Base-by-base conservation (phyloP, 163 green algal species). In the Coccomyxa subellipsoidea region DNA sequence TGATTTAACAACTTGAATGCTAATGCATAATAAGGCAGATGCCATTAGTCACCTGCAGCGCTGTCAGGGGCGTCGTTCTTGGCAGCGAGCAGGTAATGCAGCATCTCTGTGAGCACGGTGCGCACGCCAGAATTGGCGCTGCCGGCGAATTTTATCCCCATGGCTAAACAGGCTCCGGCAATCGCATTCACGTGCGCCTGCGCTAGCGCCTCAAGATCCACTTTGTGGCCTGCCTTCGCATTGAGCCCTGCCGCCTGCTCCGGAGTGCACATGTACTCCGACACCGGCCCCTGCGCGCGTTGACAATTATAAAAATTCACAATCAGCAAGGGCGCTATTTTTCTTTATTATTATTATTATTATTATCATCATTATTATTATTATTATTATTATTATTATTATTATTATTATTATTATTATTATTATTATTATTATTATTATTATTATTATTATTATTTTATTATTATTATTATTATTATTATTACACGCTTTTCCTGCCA, bases 141-240 rank as follows among this genome's bases (percentile, higher is more conserved):
- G 77, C 93, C 94, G 2, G 94, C 94, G 85, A 89, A 95, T 25
- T 87, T 86, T 35, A 98, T 83, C 38, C 94, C 94, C 34, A 98
- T 78, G 0, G 94, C 90, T 70, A 97, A 75, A 83, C 90, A 94
- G 35, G 90, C 92, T 3, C 94, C 94, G 0, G 92, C 88, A 15
- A 91, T 1, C 8, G 76, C 80, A 35, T 54, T 84, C 39, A 85
- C 80, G 78, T 92, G 90, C 27, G 90, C 86, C 85, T 95, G 89
- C 23, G 80, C 89, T 35, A 91, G 38, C 6, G 89, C 88, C 69
- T 94, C 85, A 15, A 77, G 38, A 80, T 94, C 92, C 23, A 87
- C 47, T 38, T 35, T 66, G 77, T 40, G 77, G 78, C 70, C 29
- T 73, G 66, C 66, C 66, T 73, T 18, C 66, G 18, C 66, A 4